Evolutionary conservation across 169 alveolate genomes (phyloP), one percentile per base, ranked within the genome.

Genomic region (Neospora caninum): DNA sequence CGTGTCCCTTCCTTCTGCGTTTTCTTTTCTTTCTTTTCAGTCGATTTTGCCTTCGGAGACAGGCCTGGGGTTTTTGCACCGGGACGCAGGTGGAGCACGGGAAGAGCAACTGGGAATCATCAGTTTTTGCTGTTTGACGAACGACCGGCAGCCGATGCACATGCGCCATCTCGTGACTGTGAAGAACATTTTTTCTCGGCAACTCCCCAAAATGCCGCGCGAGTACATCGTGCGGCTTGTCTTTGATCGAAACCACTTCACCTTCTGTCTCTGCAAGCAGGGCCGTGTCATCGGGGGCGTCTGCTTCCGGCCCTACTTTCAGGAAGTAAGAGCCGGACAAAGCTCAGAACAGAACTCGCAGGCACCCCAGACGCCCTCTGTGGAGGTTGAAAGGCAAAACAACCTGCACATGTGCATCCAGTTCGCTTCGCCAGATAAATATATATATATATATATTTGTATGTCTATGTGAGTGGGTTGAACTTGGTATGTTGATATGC

Each of bases 181-280:
- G 39, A 99, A 99, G 95, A 98, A 98, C 92, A 98, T 99, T 34
- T 98, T 99, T 91, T 98, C 99, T 31, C 98, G 99, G 53, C 99
- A 99, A 95, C 97, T 99, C 38, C 99, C 99, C 18, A 98, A 99
- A 96, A 99, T 99, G 99, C 99, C 99, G 53, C 97, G 99, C 93
- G 99, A 99, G 94, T 99, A 99, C 97, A 99, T 99, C 45, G 99
- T 98, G 20, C 97, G 99, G 87, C 97, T 99, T 38, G 99, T 99
- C 36, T 98, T 99, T 94, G 99, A 99, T 96, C 94, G 99, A 73
- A 97, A 97, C 80, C 99, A 99, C 94, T 99, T 98, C 96, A 97
- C 99, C 22, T 99, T 98, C 98, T 97, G 99, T 54, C 97, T 99
- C 64, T 83, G 98, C 88, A 98, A 98, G 95, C 97, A 97, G 89